Base-by-base conservation (phyloP, 192 early-diverging fungal genomes). In the Podila minutissima region DNA sequence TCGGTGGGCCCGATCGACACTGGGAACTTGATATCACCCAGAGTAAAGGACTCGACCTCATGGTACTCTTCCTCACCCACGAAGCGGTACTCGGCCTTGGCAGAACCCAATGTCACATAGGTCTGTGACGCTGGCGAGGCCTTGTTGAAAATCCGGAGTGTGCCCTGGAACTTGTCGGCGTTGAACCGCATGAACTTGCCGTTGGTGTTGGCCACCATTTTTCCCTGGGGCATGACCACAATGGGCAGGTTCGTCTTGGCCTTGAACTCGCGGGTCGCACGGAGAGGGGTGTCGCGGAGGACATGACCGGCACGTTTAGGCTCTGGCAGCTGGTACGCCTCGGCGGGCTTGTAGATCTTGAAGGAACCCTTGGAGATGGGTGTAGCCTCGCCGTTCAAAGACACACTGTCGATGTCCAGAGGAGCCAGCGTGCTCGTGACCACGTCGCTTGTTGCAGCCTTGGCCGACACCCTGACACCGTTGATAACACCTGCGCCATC, bases 91-190 rank as follows among this genome's bases (percentile, higher is more conserved):
- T 83, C 69, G 12, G 83, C 85, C 35, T 37, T 73, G 11, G 71
- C 72, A 0, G 70, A 68, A 7, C 49, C 66, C 38, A 81, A 46
- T 2, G 75, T 84, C 55, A 84, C 79, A 66, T 69, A 67, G 4
- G 46, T 66, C n/a, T 86, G 71, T 13, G 74, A 74, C 5, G 64
- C 60, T 5, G 84, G 85, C 11, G 62, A 24, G 0, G 73, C 33
- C 55, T 83, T 82, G 72, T 88, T 88, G 59, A 88, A 88, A 59
- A 84, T 59, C 15, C 83, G 70, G 38, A 88, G 31, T 0, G 74
- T 72, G 13, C 85, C 85, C 46, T 83, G 66, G 64, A 88, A 88
- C 35, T 75, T 71, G 66, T 88, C 87, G 10, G 70, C 63, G 38
- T 79, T 75, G 4, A 35, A 66, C 13, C 77, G 72, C 10, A 82